Evolutionary conservation across 208 protist genomes (phyloP), one percentile per base, ranked within the genome.

Genomic region (Vickermania spadyakhi): DNA sequence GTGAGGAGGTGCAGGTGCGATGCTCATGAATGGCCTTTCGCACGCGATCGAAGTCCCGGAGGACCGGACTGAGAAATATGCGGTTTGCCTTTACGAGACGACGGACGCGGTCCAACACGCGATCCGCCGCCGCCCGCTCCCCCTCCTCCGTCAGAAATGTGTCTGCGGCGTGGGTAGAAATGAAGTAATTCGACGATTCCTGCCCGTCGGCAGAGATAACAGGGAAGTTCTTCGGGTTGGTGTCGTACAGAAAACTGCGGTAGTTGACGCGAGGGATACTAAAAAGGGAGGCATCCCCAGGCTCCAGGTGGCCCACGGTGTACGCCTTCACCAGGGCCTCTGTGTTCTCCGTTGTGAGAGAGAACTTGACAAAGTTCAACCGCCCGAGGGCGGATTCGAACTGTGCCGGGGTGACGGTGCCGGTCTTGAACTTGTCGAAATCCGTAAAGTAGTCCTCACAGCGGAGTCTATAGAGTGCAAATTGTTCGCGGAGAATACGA

Each of bases 41-140:
- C 52, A 81, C 85, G 13, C 84, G 80, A 59, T 96, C 90, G 61
- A 94, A 94, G 66, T 96, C 90, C 14, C 89, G 84, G 21, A 96
- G 75, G 1, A 87, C 79, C 7, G 87, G 90, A 25, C 73, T 88
- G 3, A 96, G 58, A 49, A 77, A 72, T 60, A 96, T 91, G 27
- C 90, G 84, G 31, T 86, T 82, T 4, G 83, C 69, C n/a, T 58
- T 50, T 26, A 94, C 71, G 27, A 82, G 57, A 7, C 62, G 61
- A 14, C 77, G 73, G n/a, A 96, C 67, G 11, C 77, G 68, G 0
- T 73, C 62, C 18, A 96, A 54, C 23, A 94, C 62, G 21, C 42
- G 52, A 27, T 75, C 54, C 14, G 70, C 65, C 4, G 60, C 52
- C 7, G 64, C 71, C 4, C 70, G 61, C 62, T 79, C 74, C 0